Evolutionary conservation across 1,284 basidiomycete genomes (phyloP), one percentile per base, ranked within the genome.

Genomic region (Puccinia polysora): DNA sequence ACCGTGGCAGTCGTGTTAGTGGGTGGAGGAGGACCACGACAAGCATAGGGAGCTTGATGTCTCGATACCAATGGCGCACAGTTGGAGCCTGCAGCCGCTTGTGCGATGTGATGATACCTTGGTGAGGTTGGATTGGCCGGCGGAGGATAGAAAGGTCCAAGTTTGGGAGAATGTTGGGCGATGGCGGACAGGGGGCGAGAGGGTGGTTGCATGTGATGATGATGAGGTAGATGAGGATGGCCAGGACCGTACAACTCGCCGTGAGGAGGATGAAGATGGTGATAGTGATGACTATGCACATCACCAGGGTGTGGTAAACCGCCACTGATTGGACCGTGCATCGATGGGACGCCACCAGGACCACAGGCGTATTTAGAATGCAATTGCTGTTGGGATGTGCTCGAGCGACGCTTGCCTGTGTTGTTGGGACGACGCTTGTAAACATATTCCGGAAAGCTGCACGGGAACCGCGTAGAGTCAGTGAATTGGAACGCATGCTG

Each of bases 401-500:
- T 69, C 12, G 65, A 69, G 25, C 65, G 65, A 59, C 65, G 65
- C 25, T 69, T 69, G 12, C 65, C 65, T 10, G 65, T 69, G 65
- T 69, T 69, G 28, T 69, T 69, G n/a, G 65, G 65, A 36, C 65
- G 65, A n/a, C 65, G 65, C 43, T 69, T 69, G 25, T 69, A 69
- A 14, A 69, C 65, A 34, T 69, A 69, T 45, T 69, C 65, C n/a
- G 65, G 65, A 20, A 69, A 69, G 32, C 65, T 69, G 8, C 12
- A 43, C 4, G 15, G 45, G 10, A 18, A 15, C 8, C n/a, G 20
- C 14, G 5, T 12, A 30, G 2, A 15, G 20, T 40, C 6, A 65
- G 36, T 36, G 25, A 38, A 10, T 20, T 40, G 25, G 6, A 34
- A 4, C 5, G 25, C 50, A 55, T 28, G 1, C 15, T 28, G 28